These are phyloP conservation scores for Ophiostoma sp. DNA, from an alignment of 2,329 filamentous ascomycete genomes.

Conservation along the genomic window DNA sequence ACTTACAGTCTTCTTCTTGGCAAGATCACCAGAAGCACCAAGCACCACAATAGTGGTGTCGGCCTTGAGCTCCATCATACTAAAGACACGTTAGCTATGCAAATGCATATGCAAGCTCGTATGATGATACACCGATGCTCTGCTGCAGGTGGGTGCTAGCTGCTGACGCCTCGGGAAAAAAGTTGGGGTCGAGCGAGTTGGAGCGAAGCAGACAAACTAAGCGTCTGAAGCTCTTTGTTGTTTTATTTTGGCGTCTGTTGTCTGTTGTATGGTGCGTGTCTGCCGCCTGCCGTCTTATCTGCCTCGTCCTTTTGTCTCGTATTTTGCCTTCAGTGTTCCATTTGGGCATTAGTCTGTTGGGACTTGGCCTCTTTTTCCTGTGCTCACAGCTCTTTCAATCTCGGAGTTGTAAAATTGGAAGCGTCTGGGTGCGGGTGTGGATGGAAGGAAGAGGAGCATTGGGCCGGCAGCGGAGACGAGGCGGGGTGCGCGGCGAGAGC, in stretches of 20 bases:
- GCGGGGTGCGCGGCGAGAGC: slow-evolving; percentile 1
- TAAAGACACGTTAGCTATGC: slow-evolving; percentile 35
- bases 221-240: background rate
- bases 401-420: background rate
- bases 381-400: background rate
- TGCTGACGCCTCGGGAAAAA: slow-evolving; percentile 10
- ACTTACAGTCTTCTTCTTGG: slow-evolving; percentile 96
- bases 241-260: background rate
- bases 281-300: background rate
- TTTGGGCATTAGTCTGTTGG: background rate
- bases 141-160: slow-evolving; percentile 10
- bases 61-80: slow-evolving; percentile 91
- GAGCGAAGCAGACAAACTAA: background rate
- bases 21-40: slow-evolving; percentile 92
- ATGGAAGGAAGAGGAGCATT: background rate
- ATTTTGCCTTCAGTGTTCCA: background rate
- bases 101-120: background rate
- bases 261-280: background rate
- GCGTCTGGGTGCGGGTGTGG: background rate
- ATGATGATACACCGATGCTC: background rate
- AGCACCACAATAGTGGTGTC: slow-evolving; percentile 96
- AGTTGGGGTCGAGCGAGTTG: slow-evolving; percentile 5
- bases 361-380: background rate
- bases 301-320: background rate
- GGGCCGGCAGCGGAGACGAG: slow-evolving; percentile 4